A percentile compares a stretch with the other conserved stretches of the same genome.
phyloP scores from a whole-genome alignment of 2,329 filamentous ascomycete genomes.

The Helotiales sp. region DNA sequence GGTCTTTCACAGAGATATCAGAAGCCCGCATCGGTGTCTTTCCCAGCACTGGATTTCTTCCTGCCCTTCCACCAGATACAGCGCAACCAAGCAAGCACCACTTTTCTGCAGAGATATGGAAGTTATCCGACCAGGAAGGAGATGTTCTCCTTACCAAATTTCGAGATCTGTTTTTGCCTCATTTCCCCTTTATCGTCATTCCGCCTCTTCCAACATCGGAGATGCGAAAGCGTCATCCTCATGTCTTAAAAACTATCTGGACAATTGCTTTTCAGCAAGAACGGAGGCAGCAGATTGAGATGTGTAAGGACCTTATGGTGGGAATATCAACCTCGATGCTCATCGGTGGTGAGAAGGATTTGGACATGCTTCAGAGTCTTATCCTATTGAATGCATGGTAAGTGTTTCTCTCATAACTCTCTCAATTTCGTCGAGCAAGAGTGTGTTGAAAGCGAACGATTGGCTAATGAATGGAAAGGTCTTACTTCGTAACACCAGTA shows the following conservation, averaged over 20 bases:
- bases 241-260: constrained; percentile 18
- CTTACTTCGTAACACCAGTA: constrained; percentile 19
- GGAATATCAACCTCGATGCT: constrained; percentile 22
- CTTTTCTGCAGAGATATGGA: background rate
- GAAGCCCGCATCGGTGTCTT: background rate
- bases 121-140: constrained; percentile 1
- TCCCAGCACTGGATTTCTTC: background rate
- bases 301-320: constrained; percentile 18
- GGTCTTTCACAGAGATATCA: background rate
- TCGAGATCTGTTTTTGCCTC: constrained; percentile 15
- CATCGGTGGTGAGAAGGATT: constrained; percentile 20
- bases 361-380: constrained; percentile 29
- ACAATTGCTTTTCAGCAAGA: constrained; percentile 15
- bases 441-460: no score
- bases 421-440: no score
- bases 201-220: constrained; percentile 10
- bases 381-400: constrained; percentile 27
- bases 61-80: background rate
- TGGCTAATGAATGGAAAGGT: constrained; percentile 9
- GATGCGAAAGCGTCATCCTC: constrained; percentile 20
- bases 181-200: constrained; percentile 25
- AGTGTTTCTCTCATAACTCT: background rate
- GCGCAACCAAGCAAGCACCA: background rate
- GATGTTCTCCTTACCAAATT: constrained; percentile 17
- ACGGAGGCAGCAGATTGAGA: constrained; percentile 16